phyloP scores from a whole-genome alignment of 1,284 basidiomycete species.

The Takashimella tepidaria region DNA sequence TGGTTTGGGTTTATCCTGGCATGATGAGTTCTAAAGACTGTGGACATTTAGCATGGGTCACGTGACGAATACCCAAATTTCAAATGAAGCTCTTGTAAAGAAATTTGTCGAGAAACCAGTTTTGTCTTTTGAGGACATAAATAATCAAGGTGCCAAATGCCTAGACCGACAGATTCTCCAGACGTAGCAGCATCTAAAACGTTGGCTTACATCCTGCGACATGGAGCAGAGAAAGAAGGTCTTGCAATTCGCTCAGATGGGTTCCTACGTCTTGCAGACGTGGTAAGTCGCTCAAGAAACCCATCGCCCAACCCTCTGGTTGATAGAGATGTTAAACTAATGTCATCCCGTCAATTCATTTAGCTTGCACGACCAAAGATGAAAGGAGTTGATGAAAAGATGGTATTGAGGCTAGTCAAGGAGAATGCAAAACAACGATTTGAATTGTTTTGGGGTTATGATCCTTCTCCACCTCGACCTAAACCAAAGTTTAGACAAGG shows the following conservation, averaged over 20 bases:
- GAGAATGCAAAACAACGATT: conserved; percentile 74
- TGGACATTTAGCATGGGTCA: too few species aligned
- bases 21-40: too few species aligned
- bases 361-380: conserved; percentile 58
- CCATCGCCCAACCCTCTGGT: too few species aligned
- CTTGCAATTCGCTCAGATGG: conserved; percentile 72
- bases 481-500: conserved; percentile 17
- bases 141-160: too few species aligned
- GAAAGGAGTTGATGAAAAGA: conserved; percentile 54
- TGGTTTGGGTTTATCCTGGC: too few species aligned
- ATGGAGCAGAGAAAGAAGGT: conserved; percentile 71
- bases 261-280: conserved; percentile 64
- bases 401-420: conserved; percentile 65
- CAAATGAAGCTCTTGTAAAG: too few species aligned
- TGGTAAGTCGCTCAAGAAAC: conserved; percentile 58
- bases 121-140: too few species aligned
- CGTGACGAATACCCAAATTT: too few species aligned
- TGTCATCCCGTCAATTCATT: too few species aligned
- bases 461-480: conserved; percentile 42
- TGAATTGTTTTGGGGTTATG: conserved; percentile 59
- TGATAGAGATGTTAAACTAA: too few species aligned
- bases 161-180: conserved; percentile 47
- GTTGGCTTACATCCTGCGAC: conserved; percentile 75
- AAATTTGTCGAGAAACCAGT: too few species aligned
- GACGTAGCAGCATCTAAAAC: conserved; percentile 63